These are phyloP conservation scores for Begonia masoniana DNA, from an alignment of 306 rosid genomes.

Conservation along the genomic window DNA sequence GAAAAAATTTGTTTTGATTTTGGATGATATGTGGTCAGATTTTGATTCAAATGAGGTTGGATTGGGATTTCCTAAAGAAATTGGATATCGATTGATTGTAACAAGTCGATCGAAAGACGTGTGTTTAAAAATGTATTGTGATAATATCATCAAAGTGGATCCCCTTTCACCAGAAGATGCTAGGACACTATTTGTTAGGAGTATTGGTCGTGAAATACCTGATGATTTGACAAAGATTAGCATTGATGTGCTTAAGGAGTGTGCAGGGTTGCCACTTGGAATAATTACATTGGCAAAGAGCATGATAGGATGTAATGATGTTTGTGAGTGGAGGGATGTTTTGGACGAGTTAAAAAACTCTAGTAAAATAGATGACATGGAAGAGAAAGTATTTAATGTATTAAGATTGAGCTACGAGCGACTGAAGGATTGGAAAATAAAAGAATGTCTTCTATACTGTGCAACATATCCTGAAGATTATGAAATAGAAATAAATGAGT, in stretches of 20 bases:
- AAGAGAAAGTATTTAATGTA: constrained; percentile 10
- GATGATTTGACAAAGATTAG: background rate
- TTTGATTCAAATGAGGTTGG: background rate
- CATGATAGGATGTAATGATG: background rate
- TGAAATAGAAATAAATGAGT: constrained; percentile 2
- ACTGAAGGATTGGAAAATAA: constrained; percentile 1
- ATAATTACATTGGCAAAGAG: constrained; percentile 1
- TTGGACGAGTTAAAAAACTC: background rate
- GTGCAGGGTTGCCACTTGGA: background rate
- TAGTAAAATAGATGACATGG: constrained; percentile 11
- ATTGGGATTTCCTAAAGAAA: constrained; percentile 14
- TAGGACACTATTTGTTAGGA: constrained; percentile 9
- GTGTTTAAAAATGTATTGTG: constrained; percentile 8
- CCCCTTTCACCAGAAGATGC: background rate
- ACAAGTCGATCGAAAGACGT: constrained; percentile 14
- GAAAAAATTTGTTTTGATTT: constrained; percentile 12
- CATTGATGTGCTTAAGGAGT: background rate
- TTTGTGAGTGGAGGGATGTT: background rate
- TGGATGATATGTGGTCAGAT: constrained; percentile 25
- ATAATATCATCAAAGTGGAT: background rate
- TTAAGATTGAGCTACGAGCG: constrained; percentile 16
- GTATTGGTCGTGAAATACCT: background rate
- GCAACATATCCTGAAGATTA: constrained; percentile 16
- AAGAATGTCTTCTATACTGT: constrained; percentile 9
- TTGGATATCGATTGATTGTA: constrained; percentile 14